Conservation (phyloP, 2,329 filamentous ascomycete genomes). For the Ceratocystis variospora region DNA sequence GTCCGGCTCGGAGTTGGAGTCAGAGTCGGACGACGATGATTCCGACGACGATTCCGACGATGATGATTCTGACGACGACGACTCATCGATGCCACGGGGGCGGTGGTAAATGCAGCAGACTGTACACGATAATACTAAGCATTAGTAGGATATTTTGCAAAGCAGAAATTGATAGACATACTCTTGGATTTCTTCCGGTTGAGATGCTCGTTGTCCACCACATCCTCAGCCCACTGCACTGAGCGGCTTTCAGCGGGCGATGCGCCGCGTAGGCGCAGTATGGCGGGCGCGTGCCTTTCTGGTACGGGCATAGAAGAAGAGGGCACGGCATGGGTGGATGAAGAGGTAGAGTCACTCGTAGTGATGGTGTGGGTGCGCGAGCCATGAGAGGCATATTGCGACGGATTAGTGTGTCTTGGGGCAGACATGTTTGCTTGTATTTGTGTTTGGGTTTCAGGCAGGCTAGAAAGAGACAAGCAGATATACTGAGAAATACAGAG, state of each 20-base stretch:
- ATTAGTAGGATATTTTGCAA: not conserved
- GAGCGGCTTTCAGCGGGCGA: slow-evolving; percentile 38
- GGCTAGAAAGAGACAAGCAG: no score
- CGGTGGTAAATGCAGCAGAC: slow-evolving; percentile 99
- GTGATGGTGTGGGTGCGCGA: slow-evolving; percentile 11
- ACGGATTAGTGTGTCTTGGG: slow-evolving; percentile 7
- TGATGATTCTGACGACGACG: slow-evolving; percentile 46
- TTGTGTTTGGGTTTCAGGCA: not conserved
- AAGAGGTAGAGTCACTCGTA: not conserved
- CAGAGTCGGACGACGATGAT: slow-evolving; percentile 38
- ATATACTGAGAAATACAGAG: not conserved
- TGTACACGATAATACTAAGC: slow-evolving; percentile 26
- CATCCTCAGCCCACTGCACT: slow-evolving; percentile 85
- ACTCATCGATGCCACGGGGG: slow-evolving; percentile 67
- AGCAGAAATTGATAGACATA: slow-evolving; percentile 28
- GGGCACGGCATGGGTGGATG: not conserved
- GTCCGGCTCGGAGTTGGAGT: slow-evolving; percentile 24
- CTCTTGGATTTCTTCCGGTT: slow-evolving; percentile 92
- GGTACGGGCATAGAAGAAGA: not conserved
- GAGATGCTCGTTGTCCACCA: slow-evolving; percentile 89
- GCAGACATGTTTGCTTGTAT: not conserved
- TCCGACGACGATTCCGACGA: slow-evolving; percentile 38
- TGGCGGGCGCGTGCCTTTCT: slow-evolving; percentile 20
- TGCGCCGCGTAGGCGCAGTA: slow-evolving; percentile 41
- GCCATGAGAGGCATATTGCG: not conserved